Evolutionary conservation across 2,329 filamentous ascomycete species (phyloP), one percentile per base, ranked within the genome.

Genomic region (Fusarium decemcellulare): DNA sequence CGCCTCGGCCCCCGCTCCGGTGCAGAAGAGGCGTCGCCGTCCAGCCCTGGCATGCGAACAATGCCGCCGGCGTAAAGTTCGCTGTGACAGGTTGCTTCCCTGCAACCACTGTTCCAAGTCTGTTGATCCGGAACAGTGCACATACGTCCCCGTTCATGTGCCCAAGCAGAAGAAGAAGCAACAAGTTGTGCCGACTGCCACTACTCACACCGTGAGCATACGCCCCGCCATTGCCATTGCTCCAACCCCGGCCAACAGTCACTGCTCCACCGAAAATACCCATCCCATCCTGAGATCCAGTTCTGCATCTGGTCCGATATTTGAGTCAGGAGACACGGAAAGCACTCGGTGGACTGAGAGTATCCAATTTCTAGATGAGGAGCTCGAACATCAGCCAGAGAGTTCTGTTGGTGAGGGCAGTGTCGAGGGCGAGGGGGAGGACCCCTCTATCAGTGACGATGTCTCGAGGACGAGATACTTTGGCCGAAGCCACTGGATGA

Each of bases 161-260:
- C 44, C 44, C 29, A 48, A 48, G 44, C 44, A 48, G 47, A 51
- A 51, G 47, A 51, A 51, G 47, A 37, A 14, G 18, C 32, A 36
- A 5, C 32, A 8, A 9, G 32, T 9, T 34, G 32, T 11, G 32
- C 32, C 32, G 16, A 6, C 46, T 34, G 14, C 46, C 46, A 48
- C n/a, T n/a, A 4, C 16, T 5, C 15, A 29, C 29, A 29, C 46
- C 6, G 46, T 48, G 46, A 48, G 46, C 29, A 48, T 48, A 16
- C 46, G 29, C 46, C 29, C 46, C 6, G 46, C 46, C 11, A 29
- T 30, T 6, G 46, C 46, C 11, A 29, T 30, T 6, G 46, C 46
- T 34, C 30, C 30, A 30, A 48, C 46, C 11, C 30, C 46, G 32
- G n/a, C 46, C 16, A 16, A 18, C 14, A 48, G 46, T 16, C n/a